Base-by-base conservation (phyloP, 495 filamentous ascomycete genomes). In the Annulohypoxylon stygium region DNA sequence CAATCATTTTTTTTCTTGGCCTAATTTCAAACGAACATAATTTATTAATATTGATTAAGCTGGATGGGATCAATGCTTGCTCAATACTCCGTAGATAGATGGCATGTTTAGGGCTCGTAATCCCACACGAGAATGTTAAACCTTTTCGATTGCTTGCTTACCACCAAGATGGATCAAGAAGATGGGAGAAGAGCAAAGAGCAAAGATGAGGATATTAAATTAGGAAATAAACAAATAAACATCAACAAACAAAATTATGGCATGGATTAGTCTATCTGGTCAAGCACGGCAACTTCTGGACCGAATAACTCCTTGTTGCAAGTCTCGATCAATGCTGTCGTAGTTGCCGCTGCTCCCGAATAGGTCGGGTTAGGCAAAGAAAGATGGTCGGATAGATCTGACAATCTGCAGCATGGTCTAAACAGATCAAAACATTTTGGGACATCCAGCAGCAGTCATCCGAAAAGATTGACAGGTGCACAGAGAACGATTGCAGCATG, bases 251-350 rank as follows among this genome's bases (percentile, higher is more conserved):
- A 61, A 11, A 18, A 37, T 57, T 59, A 59, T 70, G 68, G 64
- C 33, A 47, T 47, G 43, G 62, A 16, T 48, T n/a, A 33, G 30
- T 30, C 63, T 25, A 30, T 39, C 30, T 71, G 33, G 33, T 55
- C 20, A 59, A 57, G 73, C 69, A 73, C 76, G 76, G 75, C 67
- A 78, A 77, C 59, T 77, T 37, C 26, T 65, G 48, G 69, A 68
- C 75, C 76, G 76, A 75, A 41, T 47, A 23, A 66, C 76, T 71
- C 71, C 76, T 76, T 78, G 75, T 76, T 75, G 71, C 71, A 74
- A 43, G 67, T 77, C 65, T 68, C 55, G 58, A 65, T 74, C 76
- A 71, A 72, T 70, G 70, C 55, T 66, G 16, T 64, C 18, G 18
- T 51, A 47, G 48, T 26, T 63, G 36, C 67, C 64, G 59, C 53